A percentile compares a stretch with the other conserved stretches of the same genome.
These are phyloP conservation scores for Diplodia intermedia DNA, from an alignment of 2,329 filamentous ascomycete genomes.

Conservation along the genomic window DNA sequence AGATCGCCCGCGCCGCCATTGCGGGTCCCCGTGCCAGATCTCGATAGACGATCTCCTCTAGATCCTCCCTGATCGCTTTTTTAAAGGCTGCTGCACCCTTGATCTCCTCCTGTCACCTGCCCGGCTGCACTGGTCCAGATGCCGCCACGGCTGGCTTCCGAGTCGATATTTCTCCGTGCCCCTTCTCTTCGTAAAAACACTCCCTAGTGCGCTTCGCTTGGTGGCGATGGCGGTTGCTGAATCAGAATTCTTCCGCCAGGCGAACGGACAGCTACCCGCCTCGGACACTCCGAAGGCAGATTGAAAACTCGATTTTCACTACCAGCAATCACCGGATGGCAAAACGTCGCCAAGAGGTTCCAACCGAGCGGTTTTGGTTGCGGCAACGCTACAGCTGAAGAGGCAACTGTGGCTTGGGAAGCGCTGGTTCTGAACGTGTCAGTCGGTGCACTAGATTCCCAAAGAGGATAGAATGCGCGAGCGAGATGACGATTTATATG, in stretches of 20 bases:
- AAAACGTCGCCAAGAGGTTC: background rate
- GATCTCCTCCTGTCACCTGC: background rate
- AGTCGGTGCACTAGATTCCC: background rate
- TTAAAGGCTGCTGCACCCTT: background rate
- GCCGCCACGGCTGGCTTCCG: background rate
- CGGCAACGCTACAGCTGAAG: background rate
- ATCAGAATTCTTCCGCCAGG: background rate
- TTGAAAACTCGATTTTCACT: background rate
- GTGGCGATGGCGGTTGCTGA: background rate
- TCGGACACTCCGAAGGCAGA: background rate
- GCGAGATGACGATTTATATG: background rate
- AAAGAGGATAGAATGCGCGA: constrained; percentile 1
- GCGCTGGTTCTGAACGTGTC: background rate
- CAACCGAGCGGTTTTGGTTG: background rate
- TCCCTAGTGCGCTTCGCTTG: background rate
- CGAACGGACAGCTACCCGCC: background rate
- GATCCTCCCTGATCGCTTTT: background rate
- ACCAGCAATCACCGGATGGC: background rate
- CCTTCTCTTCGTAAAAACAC: background rate
- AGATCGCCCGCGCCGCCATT: constrained; percentile 18
- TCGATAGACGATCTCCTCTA: background rate
- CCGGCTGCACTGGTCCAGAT: background rate
- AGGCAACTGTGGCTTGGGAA: constrained; percentile 3
- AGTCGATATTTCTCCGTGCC: background rate
- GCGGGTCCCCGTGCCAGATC: constrained; percentile 9